These are phyloP conservation scores for Nelumbo lutea DNA, from an alignment of 164 flowering plant species.

Conservation along the genomic window DNA sequence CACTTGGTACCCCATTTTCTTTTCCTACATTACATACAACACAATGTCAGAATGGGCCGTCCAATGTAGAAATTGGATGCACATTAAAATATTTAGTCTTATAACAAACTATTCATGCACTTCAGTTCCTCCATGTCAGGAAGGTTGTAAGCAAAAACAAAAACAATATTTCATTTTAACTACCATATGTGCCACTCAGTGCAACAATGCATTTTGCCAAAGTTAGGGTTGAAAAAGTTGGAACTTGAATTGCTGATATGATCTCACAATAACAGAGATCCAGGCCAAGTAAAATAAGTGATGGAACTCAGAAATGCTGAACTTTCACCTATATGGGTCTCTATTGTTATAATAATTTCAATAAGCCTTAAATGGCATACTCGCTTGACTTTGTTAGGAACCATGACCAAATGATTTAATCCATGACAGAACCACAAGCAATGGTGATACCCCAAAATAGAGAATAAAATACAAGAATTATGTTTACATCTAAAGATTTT, in stretches of 20 bases:
- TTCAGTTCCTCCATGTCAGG: background rate
- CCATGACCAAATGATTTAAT: too few relatives aligned
- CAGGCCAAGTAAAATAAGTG: background rate
- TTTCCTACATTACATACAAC: slow-evolving; percentile 8
- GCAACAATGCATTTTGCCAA: background rate
- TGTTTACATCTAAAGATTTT: too few relatives aligned
- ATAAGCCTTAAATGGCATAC: too few relatives aligned
- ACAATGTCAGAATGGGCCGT: background rate
- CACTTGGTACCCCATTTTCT: slow-evolving; percentile 1
- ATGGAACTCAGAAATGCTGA: background rate
- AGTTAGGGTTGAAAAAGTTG: background rate
- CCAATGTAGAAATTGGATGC: background rate
- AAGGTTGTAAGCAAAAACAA: background rate
- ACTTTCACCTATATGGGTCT: too few relatives aligned
- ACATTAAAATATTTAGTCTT: background rate
- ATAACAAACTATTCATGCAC: background rate
- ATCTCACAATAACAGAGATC: too few relatives aligned
- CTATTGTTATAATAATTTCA: too few relatives aligned
- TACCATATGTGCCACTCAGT: background rate
- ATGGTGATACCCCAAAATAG: too few relatives aligned
- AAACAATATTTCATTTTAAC: background rate
- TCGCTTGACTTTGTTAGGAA: too few relatives aligned
- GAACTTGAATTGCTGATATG: too few relatives aligned
- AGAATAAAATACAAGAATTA: too few relatives aligned
- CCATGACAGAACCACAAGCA: too few relatives aligned